phyloP scores from a whole-genome alignment of 768 basidiomycete genomes.

The Pulveroboletus ravenelii region DNA sequence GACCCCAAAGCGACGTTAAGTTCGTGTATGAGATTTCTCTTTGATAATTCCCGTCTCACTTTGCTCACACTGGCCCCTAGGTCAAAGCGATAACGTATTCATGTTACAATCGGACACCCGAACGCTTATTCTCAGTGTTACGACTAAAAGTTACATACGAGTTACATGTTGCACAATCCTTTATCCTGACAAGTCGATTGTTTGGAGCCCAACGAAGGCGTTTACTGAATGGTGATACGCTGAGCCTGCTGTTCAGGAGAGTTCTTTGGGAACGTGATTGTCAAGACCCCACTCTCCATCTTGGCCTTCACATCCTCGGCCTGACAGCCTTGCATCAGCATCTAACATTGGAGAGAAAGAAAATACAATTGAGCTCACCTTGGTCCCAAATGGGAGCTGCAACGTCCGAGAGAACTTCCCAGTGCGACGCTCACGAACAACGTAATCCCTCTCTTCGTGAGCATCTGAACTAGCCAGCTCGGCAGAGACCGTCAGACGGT shows the following conservation, averaged over 20 bases:
- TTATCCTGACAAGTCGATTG: no score
- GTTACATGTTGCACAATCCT: no score
- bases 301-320: conserved; percentile 43
- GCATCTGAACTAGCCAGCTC: conserved; percentile 33
- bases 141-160: no score
- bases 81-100: no score
- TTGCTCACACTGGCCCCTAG: no score
- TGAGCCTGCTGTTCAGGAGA: conserved; percentile 37
- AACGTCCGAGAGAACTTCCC: conserved; percentile 45
- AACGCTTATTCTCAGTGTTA: no score
- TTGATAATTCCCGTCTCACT: no score
- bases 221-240: conserved; percentile 30
- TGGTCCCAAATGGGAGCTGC: conserved; percentile 43
- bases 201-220: no score
- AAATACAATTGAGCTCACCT: conserved; percentile 30
- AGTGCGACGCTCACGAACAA: conserved; percentile 40
- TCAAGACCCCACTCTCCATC: conserved; percentile 45
- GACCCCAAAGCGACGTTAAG: no score
- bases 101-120: no score
- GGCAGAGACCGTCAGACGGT: conserved; percentile 45
- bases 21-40: no score
- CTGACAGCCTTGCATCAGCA: conserved; percentile 18
- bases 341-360: not conserved
- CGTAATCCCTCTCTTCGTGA: conserved; percentile 35
- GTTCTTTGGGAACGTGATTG: conserved; percentile 46